Evolutionary conservation across 192 early-diverging fungal genomes (phyloP).

Genomic region (Backusella sp.): DNA sequence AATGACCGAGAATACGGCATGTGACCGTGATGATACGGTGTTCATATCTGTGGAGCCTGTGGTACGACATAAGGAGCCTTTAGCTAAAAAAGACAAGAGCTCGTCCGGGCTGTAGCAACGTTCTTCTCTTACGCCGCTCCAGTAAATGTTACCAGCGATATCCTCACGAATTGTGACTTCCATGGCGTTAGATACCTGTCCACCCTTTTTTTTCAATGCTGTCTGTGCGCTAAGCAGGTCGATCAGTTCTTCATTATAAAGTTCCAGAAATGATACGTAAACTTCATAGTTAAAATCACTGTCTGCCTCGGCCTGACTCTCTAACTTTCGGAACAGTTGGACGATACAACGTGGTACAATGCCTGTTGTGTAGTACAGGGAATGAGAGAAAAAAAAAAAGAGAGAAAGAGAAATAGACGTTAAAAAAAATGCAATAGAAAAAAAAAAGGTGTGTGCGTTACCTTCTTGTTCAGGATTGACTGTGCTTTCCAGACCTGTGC

Average conservation of each 20-base stretch:
- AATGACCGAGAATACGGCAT: conserved; percentile 93
- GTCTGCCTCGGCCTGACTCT: conserved; percentile 34
- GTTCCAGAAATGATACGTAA: conserved; percentile 85
- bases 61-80: conserved; percentile 54
- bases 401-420: not conserved
- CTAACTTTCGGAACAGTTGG: conserved; percentile 50
- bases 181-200: not conserved
- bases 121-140: conserved; percentile 81
- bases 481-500: conserved; percentile 58
- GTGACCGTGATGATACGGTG: conserved; percentile 85
- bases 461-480: conserved; percentile 27
- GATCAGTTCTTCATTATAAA: conserved; percentile 96
- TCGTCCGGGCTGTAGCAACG: conserved; percentile 67
- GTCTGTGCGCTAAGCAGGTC: conserved; percentile 67
- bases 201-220: conserved; percentile 28
- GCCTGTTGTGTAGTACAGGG: conserved; percentile 34
- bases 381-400: conserved; percentile 19
- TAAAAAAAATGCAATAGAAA: conserved; percentile 1
- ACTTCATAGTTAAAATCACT: conserved; percentile 44
- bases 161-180: conserved; percentile 72
- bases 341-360: conserved; percentile 70
- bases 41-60: conserved; percentile 98
- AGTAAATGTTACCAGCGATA: conserved; percentile 82
- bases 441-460: conserved; percentile 5
- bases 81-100: conserved; percentile 46